These are phyloP conservation scores for Trichoderma asperellum DNA, from an alignment of 2,329 filamentous ascomycete genomes.

Conservation along the genomic window DNA sequence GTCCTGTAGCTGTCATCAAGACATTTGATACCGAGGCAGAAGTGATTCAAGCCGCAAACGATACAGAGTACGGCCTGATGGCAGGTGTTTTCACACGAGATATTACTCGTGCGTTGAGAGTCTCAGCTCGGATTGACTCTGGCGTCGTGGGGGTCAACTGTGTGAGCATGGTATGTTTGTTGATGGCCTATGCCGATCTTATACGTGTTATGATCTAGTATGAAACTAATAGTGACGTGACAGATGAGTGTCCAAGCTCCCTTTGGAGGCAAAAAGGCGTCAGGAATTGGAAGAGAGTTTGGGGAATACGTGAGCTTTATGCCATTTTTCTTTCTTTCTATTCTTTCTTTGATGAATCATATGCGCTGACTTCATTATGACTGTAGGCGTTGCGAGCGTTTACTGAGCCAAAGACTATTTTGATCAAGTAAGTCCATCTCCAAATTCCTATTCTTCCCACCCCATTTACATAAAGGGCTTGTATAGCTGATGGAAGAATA, in stretches of 20 bases:
- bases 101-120: slow-evolving; percentile 50
- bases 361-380: background rate
- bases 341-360: background rate
- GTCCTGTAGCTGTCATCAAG: slow-evolving; percentile 63
- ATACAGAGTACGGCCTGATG: slow-evolving; percentile 60
- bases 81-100: slow-evolving; percentile 61
- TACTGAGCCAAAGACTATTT: slow-evolving; percentile 8
- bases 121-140: slow-evolving; percentile 58
- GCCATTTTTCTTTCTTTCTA: background rate
- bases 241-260: slow-evolving; percentile 18
- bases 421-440: slow-evolving; percentile 2
- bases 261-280: slow-evolving; percentile 13
- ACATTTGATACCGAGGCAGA: slow-evolving; percentile 44
- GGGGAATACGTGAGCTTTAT: slow-evolving; percentile 1
- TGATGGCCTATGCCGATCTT: background rate
- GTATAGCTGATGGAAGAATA: background rate
- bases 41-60: slow-evolving; percentile 40
- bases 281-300: background rate
- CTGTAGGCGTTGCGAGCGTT: background rate
- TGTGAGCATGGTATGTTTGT: slow-evolving; percentile 32
- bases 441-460: background rate
- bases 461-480: no score
- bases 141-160: slow-evolving; percentile 64
- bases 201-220: background rate
- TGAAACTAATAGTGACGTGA: background rate